Conservation (phyloP, 305 asterid genomes). For the Fraxinus velutina region DNA sequence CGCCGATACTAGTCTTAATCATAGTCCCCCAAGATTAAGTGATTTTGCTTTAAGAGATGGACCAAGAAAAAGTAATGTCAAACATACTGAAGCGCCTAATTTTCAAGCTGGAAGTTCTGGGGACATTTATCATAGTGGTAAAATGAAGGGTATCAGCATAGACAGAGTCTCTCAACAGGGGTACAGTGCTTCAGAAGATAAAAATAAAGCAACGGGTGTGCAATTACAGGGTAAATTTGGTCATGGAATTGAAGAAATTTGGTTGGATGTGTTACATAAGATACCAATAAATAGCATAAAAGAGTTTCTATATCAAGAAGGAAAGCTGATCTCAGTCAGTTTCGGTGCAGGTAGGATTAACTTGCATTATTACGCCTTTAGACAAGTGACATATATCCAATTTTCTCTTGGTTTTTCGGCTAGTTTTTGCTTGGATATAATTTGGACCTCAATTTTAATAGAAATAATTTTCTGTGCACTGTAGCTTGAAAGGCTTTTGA, state of each 20-base stretch:
- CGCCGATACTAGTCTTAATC: conserved; percentile 63
- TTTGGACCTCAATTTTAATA: not conserved
- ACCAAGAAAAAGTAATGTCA: conserved; percentile 58
- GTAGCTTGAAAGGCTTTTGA: not conserved
- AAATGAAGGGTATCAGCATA: conserved; percentile 33
- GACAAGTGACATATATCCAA: not conserved
- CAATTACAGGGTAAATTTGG: conserved; percentile 33
- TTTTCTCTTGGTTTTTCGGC: not conserved
- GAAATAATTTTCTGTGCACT: not conserved
- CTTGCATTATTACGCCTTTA: not conserved
- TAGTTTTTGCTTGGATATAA: not conserved
- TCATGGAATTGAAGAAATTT: conserved; percentile 57
- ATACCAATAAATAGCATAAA: conserved; percentile 56
- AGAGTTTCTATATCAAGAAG: conserved; percentile 80
- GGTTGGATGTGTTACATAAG: conserved; percentile 78
- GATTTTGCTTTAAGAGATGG: conserved; percentile 41
- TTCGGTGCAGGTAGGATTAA: conserved; percentile 72
- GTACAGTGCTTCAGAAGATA: conserved; percentile 31
- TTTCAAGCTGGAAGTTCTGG: conserved; percentile 46
- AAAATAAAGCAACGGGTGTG: conserved; percentile 24
- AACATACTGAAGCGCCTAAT: conserved; percentile 37
- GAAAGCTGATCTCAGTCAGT: conserved; percentile 73
- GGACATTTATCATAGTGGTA: conserved; percentile 31
- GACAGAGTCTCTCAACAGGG: conserved; percentile 37
- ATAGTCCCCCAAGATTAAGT: conserved; percentile 52